Percentiles rank a stretch among this genome's conserved stretches.
Conservation (phyloP, 2,329 filamentous ascomycete species). For the Xylaria sp. region DNA sequence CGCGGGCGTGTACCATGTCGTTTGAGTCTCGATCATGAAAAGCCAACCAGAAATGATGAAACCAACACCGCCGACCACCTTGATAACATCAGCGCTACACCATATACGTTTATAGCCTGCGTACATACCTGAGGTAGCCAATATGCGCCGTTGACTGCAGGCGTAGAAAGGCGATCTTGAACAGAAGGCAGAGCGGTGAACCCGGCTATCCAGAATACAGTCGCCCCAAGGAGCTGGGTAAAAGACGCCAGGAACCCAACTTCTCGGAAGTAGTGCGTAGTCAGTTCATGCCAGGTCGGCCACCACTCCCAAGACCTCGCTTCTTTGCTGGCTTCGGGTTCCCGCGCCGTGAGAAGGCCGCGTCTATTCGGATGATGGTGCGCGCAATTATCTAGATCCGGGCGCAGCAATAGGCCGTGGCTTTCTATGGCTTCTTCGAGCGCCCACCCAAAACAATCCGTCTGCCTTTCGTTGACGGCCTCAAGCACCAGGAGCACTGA, state of each 20-base stretch:
- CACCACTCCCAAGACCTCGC: constrained; percentile 22
- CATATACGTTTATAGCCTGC: background rate
- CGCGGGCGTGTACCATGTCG: constrained; percentile 22
- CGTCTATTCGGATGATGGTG: constrained; percentile 19
- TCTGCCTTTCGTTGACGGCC: constrained; percentile 22
- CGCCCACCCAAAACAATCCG: constrained; percentile 26
- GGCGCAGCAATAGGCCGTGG: constrained; percentile 2
- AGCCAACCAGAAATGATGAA: constrained; percentile 23
- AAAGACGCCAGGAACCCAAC: constrained; percentile 24
- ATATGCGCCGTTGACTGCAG: constrained; percentile 14
- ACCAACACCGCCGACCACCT: constrained; percentile 19
- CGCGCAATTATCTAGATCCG: constrained; percentile 14
- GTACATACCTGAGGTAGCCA: constrained; percentile 25
- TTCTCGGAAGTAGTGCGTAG: constrained; percentile 23
- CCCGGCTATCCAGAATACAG: constrained; percentile 28
- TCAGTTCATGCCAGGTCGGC: constrained; percentile 21
- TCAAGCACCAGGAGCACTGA: constrained; percentile 26
- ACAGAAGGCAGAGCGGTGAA: constrained; percentile 22
- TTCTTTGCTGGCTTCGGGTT: background rate
- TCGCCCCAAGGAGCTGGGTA: constrained; percentile 21
- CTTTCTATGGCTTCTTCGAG: constrained; percentile 19
- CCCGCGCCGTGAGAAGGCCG: background rate
- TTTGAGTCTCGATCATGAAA: constrained; percentile 25
- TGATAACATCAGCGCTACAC: background rate
- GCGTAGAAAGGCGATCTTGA: constrained; percentile 10